A percentile compares a stretch with the other conserved stretches of the same genome.
Evolutionary conservation across 257 asterid species (phyloP).

Genomic region (Solanum lignicaule): DNA sequence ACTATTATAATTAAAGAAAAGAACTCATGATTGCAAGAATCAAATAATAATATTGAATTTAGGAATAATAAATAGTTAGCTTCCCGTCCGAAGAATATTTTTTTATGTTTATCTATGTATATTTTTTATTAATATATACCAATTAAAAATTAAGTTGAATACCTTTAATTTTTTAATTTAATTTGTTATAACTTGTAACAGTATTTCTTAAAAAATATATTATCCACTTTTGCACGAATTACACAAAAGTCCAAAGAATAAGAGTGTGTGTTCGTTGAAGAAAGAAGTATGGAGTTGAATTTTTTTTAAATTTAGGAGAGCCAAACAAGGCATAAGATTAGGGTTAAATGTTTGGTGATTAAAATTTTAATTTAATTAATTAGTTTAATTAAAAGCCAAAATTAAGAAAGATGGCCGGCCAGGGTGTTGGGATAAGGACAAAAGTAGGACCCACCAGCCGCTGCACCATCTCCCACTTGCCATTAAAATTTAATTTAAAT

Average conservation of each 20-base stretch:
- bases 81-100: not conserved
- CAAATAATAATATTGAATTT: not conserved
- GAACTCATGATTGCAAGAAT: not conserved
- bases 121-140: not conserved
- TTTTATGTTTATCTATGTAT: not conserved
- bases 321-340: not conserved
- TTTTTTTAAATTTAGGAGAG: not conserved
- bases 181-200: not conserved
- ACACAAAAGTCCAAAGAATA: not conserved
- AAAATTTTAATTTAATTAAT: not conserved
- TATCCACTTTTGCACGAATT: not conserved
- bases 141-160: not conserved
- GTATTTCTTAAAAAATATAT: not conserved
- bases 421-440: conserved; percentile 14
- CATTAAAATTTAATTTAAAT: not conserved
- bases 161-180: not conserved
- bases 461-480: conserved; percentile 17
- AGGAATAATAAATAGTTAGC: not conserved
- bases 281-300: no score
- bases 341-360: not conserved
- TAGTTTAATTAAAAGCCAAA: not conserved
- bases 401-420: conserved; percentile 15
- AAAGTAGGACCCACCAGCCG: conserved; percentile 18
- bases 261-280: not conserved
- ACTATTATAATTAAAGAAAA: not conserved